A percentile compares a stretch with the other conserved stretches of the same genome.
Conservation (phyloP, 2,329 filamentous ascomycete genomes). For the Periconia sp. region DNA sequence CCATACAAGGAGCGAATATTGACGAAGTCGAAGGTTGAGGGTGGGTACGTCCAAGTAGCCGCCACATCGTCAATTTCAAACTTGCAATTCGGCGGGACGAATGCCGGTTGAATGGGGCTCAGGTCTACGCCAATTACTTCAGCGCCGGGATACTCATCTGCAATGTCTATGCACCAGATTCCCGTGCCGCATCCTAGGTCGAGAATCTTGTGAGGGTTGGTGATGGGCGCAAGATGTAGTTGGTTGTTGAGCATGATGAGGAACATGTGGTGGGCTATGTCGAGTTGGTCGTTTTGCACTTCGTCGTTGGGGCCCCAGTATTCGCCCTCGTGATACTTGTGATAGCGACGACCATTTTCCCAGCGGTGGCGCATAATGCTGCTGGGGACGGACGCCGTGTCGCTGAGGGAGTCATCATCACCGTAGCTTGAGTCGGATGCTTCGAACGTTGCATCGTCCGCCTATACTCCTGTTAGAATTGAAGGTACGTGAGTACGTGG, state of each 20-base stretch:
- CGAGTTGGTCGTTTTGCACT: conserved; percentile 16
- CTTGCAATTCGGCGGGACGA: conserved; percentile 51
- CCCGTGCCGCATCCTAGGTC: conserved; percentile 17
- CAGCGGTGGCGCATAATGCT: conserved; percentile 38
- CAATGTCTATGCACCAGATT: conserved; percentile 19
- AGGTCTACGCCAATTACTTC: conserved; percentile 54
- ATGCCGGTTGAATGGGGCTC: conserved; percentile 54
- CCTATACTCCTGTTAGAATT: too few species aligned
- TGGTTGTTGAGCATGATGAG: conserved; percentile 8
- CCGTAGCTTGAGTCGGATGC: conserved; percentile 33
- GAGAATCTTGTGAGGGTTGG: conserved; percentile 7
- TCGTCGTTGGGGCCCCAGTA: conserved; percentile 42
- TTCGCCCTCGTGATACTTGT: conserved; percentile 37
- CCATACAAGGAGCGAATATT: conserved; percentile 52
- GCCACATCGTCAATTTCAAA: conserved; percentile 55
- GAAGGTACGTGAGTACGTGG: too few species aligned
- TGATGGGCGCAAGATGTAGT: conserved; percentile 11
- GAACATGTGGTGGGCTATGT: conserved; percentile 14
- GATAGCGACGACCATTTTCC: conserved; percentile 41
- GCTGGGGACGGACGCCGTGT: conserved; percentile 39
- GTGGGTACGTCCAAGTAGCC: conserved; percentile 44
- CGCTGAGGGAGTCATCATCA: conserved; percentile 28
- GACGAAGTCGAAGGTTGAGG: conserved; percentile 46
- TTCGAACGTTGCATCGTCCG: too few species aligned
- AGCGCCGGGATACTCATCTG: conserved; percentile 34